A percentile compares a stretch with the other conserved stretches of the same genome.
These are phyloP conservation scores for Zangia roseola DNA, from an alignment of 768 basidiomycete species.

Conservation along the genomic window DNA sequence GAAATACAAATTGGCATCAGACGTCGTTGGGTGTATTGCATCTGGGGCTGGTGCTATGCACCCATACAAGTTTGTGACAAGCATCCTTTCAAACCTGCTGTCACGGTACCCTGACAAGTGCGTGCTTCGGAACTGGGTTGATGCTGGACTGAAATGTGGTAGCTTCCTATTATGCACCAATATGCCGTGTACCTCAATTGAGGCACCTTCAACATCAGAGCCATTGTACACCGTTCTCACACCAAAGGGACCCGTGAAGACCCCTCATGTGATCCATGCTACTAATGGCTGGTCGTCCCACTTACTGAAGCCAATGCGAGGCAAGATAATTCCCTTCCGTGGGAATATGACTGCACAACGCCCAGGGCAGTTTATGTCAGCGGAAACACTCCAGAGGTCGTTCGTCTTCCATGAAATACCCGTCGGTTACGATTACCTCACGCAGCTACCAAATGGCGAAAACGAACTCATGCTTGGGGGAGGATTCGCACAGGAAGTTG, in stretches of 20 bases:
- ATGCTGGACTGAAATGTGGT: not conserved
- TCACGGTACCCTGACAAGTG: slow-evolving; percentile 45
- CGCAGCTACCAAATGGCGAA: slow-evolving; percentile 49
- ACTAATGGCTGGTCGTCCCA: slow-evolving; percentile 84
- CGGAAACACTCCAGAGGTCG: slow-evolving; percentile 45
- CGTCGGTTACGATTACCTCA: slow-evolving; percentile 62
- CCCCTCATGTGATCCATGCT: slow-evolving; percentile 74
- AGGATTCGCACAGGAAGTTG: slow-evolving; percentile 40
- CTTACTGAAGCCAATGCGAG: slow-evolving; percentile 60
- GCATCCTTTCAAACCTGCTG: slow-evolving; percentile 54
- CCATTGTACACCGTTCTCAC: slow-evolving; percentile 57
- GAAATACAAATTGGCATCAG: slow-evolving; percentile 47
- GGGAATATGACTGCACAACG: slow-evolving; percentile 66
- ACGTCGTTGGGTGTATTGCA: slow-evolving; percentile 49
- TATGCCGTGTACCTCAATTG: slow-evolving; percentile 60
- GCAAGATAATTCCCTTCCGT: slow-evolving; percentile 60
- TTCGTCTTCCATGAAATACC: slow-evolving; percentile 54
- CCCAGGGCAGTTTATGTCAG: slow-evolving; percentile 38
- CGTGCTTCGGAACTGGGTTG: slow-evolving; percentile 13
- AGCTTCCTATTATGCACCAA: slow-evolving; percentile 61
- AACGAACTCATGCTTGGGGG: slow-evolving; percentile 66
- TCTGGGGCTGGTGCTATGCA: slow-evolving; percentile 62
- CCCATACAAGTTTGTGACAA: slow-evolving; percentile 69
- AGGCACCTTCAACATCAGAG: slow-evolving; percentile 22
- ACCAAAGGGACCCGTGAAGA: slow-evolving; percentile 52